Evolutionary conservation across 805 yeast genomes (phyloP).

Genomic region (Pachysolen tannophilus): DNA sequence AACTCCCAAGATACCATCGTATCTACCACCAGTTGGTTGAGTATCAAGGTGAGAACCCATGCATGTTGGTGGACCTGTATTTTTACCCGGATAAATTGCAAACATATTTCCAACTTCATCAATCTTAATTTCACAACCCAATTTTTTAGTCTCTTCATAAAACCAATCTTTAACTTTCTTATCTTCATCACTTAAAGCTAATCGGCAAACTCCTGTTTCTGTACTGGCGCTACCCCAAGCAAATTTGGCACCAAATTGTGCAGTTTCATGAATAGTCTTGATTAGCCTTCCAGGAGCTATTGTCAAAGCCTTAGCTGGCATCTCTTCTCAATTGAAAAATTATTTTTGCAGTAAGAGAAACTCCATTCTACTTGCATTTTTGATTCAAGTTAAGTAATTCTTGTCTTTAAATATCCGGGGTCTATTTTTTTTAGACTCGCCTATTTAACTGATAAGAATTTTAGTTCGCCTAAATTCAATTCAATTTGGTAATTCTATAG

Average conservation of each 20-base stretch:
- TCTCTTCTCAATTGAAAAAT: no score
- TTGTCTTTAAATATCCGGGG: no score
- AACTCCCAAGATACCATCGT: conserved; percentile 69
- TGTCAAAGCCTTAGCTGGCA: conserved; percentile 7
- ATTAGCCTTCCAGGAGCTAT: conserved; percentile 36
- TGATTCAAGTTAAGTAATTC: no score
- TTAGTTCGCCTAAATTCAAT: no score
- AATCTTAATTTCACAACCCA: conserved; percentile 52
- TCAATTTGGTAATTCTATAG: no score
- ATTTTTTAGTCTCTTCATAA: conserved; percentile 35
- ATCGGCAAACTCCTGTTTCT: conserved; percentile 61
- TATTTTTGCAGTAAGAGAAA: no score
- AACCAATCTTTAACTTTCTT: conserved; percentile 64
- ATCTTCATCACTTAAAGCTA: conserved; percentile 56
- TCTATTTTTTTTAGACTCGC: no score
- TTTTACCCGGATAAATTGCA: conserved; percentile 53
- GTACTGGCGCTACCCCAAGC: conserved; percentile 49
- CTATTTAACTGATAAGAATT: no score
- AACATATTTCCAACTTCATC: conserved; percentile 67
- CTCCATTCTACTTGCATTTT: no score
- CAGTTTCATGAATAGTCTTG: conserved; percentile 54
- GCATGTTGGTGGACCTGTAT: conserved; percentile 45
- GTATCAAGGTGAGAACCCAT: conserved; percentile 73
- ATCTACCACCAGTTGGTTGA: conserved; percentile 73
- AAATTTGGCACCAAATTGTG: conserved; percentile 55